Percentiles rank a stretch among this genome's conserved stretches.
Conservation (phyloP, 306 rosid genomes). For the Oemleria cerasiformis region DNA sequence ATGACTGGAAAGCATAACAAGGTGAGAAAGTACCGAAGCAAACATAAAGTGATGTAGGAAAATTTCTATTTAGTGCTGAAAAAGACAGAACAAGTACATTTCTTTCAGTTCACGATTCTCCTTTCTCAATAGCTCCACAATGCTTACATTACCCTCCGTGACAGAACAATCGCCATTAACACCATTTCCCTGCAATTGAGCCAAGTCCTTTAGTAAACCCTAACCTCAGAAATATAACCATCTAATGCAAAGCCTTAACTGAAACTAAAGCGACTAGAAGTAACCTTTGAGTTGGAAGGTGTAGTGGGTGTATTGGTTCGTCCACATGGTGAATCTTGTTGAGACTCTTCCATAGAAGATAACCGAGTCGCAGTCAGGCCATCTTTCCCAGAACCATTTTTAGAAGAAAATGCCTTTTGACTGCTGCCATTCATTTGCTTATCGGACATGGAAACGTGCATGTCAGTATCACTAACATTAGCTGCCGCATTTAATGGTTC, state of each 20-base stretch:
- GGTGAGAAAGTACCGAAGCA: slow-evolving; percentile 8
- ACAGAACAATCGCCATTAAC: slow-evolving; percentile 14
- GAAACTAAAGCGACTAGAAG: slow-evolving; percentile 2
- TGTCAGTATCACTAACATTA: neutral
- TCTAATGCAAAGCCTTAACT: neutral
- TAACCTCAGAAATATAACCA: neutral
- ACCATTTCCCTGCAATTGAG: slow-evolving; percentile 49
- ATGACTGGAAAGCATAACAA: neutral
- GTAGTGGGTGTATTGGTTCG: slow-evolving; percentile 19
- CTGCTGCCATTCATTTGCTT: slow-evolving; percentile 33
- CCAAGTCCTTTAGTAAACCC: neutral
- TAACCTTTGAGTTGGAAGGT: slow-evolving; percentile 48
- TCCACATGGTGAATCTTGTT: slow-evolving; percentile 34
- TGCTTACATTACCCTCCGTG: slow-evolving; percentile 27
- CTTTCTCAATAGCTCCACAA: slow-evolving; percentile 49
- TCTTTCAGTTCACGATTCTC: slow-evolving; percentile 65
- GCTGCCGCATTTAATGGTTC: slow-evolving; percentile 39
- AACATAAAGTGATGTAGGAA: neutral
- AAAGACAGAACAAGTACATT: slow-evolving; percentile 43
- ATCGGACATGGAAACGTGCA: slow-evolving; percentile 9
- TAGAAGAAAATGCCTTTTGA: slow-evolving; percentile 22
- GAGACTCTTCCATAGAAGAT: slow-evolving; percentile 30
- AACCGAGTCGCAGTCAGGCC: slow-evolving; percentile 6
- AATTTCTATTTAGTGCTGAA: neutral
- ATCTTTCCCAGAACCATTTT: slow-evolving; percentile 29